Evolutionary conservation across 192 early-diverging fungal genomes (phyloP).

Genomic region (Backusella sp.): DNA sequence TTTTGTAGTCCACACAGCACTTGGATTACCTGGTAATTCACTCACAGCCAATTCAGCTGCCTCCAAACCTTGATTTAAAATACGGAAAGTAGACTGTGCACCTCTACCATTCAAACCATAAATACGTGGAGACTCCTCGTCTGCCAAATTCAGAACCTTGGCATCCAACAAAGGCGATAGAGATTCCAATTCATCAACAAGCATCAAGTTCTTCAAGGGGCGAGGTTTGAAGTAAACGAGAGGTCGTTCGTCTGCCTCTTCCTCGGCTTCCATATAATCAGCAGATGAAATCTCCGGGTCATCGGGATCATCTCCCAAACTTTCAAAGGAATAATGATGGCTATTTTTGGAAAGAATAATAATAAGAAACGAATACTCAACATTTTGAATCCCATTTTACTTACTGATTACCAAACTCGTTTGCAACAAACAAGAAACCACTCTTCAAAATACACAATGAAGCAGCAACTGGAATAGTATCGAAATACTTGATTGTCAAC

Average conservation of each 20-base stretch:
- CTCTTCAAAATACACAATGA: slow-evolving; percentile 84
- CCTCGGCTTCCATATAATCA: slow-evolving; percentile 58
- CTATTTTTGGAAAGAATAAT: slow-evolving; percentile 36
- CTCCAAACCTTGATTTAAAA: slow-evolving; percentile 91
- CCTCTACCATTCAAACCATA: slow-evolving; percentile 88
- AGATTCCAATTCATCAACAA: slow-evolving; percentile 92
- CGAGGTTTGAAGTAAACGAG: slow-evolving; percentile 70
- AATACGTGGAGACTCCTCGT: slow-evolving; percentile 93
- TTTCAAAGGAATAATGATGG: slow-evolving; percentile 89
- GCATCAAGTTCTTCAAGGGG: slow-evolving; percentile 76
- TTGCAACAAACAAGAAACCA: slow-evolving; percentile 91
- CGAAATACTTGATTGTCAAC: slow-evolving; percentile 92
- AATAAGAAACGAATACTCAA: not conserved
- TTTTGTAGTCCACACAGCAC: slow-evolving; percentile 84
- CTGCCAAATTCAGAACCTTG: slow-evolving; percentile 83
- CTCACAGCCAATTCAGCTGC: slow-evolving; percentile 89
- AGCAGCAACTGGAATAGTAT: slow-evolving; percentile 83
- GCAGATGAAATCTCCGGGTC: slow-evolving; percentile 74
- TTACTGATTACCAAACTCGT: slow-evolving; percentile 93
- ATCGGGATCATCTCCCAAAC: slow-evolving; percentile 88
- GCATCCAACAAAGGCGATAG: slow-evolving; percentile 79
- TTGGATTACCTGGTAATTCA: slow-evolving; percentile 91
- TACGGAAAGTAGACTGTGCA: slow-evolving; percentile 76
- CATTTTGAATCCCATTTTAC: slow-evolving; percentile 21
- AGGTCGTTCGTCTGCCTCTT: slow-evolving; percentile 47